Percentiles rank a stretch among this genome's conserved stretches.
These are phyloP conservation scores for Neopestalotiopsis sp. DNA, from an alignment of 2,329 filamentous ascomycete genomes.

Conservation along the genomic window DNA sequence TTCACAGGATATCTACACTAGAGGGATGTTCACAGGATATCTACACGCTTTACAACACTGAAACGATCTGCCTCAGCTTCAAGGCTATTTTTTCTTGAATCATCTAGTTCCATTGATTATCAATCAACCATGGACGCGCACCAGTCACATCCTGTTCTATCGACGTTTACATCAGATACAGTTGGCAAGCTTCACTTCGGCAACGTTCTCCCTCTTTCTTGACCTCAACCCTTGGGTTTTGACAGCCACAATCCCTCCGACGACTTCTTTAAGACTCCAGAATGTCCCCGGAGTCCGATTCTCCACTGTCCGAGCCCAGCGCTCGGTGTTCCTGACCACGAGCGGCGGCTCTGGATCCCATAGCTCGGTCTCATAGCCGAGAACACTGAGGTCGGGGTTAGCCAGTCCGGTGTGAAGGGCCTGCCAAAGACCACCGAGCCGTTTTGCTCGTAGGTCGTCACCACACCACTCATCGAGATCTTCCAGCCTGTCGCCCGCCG, in stretches of 20 bases:
- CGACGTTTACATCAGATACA: background rate
- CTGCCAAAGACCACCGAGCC: slow-evolving; percentile 1
- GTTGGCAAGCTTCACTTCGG: background rate
- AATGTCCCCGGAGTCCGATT: background rate
- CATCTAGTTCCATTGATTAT: too few species aligned
- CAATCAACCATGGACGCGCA: background rate
- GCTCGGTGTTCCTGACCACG: background rate
- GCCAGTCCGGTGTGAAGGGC: background rate
- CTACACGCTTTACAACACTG: too few species aligned
- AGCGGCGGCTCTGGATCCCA: slow-evolving; percentile 14
- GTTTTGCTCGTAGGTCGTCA: background rate
- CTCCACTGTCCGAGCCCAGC: background rate
- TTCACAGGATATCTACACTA: too few species aligned
- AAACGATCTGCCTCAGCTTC: too few species aligned
- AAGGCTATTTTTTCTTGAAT: too few species aligned
- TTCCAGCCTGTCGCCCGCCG: background rate
- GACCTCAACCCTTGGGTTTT: background rate
- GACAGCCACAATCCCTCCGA: background rate
- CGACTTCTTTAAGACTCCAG: background rate
- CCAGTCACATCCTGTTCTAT: background rate
- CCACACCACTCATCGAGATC: background rate
- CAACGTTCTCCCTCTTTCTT: slow-evolving; percentile 7
- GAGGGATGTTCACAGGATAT: too few species aligned
- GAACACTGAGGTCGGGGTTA: background rate
- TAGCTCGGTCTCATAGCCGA: slow-evolving; percentile 13